phyloP scores from a whole-genome alignment of 169 alveolate species.

The Babesia sp. region DNA sequence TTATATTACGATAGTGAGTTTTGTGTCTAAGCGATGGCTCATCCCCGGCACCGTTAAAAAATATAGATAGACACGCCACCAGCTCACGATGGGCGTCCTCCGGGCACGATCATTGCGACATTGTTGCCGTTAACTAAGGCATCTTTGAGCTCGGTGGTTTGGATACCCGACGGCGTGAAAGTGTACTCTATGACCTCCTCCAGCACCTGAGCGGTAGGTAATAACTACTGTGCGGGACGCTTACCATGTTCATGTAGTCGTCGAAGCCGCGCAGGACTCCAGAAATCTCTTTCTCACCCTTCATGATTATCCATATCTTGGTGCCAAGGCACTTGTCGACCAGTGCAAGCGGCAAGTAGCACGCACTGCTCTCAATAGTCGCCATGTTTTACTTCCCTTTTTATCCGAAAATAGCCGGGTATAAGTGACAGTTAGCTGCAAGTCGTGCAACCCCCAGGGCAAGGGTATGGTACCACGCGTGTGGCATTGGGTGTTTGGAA shows the following conservation, averaged over 20 bases:
- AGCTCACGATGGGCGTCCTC: slow-evolving; percentile 64
- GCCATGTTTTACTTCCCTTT: slow-evolving; percentile 68
- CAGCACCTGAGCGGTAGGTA: slow-evolving; percentile 70
- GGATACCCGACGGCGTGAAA: slow-evolving; percentile 69
- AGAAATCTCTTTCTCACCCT: slow-evolving; percentile 83
- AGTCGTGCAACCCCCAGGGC: too few species aligned
- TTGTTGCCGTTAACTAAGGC: slow-evolving; percentile 80
- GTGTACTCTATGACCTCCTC: slow-evolving; percentile 86
- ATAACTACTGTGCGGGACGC: neutral
- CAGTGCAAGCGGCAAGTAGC: slow-evolving; percentile 89
- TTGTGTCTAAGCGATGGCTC: neutral
- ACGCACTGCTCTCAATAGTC: slow-evolving; percentile 74
- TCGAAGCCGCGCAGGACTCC: slow-evolving; percentile 92
- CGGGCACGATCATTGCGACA: slow-evolving; percentile 85
- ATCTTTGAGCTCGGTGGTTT: slow-evolving; percentile 78
- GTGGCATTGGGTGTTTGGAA: too few species aligned
- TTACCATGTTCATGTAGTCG: slow-evolving; percentile 91
- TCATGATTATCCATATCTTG: slow-evolving; percentile 87
- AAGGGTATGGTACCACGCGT: too few species aligned
- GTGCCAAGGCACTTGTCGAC: slow-evolving; percentile 93
- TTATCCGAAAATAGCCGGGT: too few species aligned
- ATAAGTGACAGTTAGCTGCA: too few species aligned
- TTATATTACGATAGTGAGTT: neutral
- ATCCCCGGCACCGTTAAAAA: neutral
- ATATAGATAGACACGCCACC: neutral